A percentile compares a stretch with the other conserved stretches of the same genome.
These are phyloP conservation scores for Clonostachys rhizophaga DNA, from an alignment of 2,329 filamentous ascomycete species.

Conservation along the genomic window DNA sequence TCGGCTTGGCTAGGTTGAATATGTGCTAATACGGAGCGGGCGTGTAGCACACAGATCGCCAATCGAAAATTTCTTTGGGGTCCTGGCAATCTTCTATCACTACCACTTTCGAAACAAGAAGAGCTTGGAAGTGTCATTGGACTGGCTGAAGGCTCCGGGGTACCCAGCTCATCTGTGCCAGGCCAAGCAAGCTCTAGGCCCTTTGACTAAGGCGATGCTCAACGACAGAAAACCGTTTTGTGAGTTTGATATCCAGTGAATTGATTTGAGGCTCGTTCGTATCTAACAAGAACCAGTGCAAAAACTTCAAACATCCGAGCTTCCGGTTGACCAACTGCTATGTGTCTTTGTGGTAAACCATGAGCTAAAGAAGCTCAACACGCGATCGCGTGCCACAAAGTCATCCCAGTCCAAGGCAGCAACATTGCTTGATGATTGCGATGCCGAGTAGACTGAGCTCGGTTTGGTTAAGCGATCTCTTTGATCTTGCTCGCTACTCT, in stretches of 20 bases:
- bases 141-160: constrained; percentile 24
- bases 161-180: constrained; percentile 15
- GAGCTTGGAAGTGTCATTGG: constrained; percentile 29
- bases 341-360: constrained; percentile 28
- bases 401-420: constrained; percentile 15
- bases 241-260: constrained; percentile 11
- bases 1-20: background rate
- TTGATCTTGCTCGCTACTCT: constrained; percentile 2
- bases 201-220: constrained; percentile 17
- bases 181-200: constrained; percentile 8
- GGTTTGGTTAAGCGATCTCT: background rate
- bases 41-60: background rate
- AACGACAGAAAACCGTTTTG: constrained; percentile 25
- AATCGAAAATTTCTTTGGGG: constrained; percentile 25
- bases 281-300: constrained; percentile 19
- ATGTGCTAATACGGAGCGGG: background rate
- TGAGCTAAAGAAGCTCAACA: constrained; percentile 31
- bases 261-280: background rate
- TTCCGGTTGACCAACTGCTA: constrained; percentile 23
- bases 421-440: constrained; percentile 10
- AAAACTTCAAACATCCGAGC: constrained; percentile 19
- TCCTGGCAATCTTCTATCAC: constrained; percentile 31
- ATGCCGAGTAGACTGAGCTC: constrained; percentile 9
- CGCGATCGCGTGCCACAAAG: constrained; percentile 20
- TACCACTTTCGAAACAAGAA: constrained; percentile 34